These are phyloP conservation scores for Biscogniauxia sp. DNA, from an alignment of 2,329 filamentous ascomycete species.

Conservation along the genomic window DNA sequence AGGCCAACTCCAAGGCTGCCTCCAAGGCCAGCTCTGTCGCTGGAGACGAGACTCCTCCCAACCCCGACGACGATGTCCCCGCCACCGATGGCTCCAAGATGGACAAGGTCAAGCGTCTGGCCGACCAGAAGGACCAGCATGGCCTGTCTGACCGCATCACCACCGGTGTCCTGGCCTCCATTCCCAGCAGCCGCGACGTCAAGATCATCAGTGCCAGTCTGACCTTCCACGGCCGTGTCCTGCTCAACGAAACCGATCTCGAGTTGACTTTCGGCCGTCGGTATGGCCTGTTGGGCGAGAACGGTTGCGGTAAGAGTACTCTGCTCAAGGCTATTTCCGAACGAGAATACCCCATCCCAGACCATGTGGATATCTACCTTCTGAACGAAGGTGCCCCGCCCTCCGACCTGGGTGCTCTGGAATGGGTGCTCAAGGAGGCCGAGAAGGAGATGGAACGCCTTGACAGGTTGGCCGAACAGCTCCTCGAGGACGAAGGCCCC, in stretches of 20 bases:
- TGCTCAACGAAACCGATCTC: slow-evolving; percentile 89
- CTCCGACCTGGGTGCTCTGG: slow-evolving; percentile 83
- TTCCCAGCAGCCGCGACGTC: slow-evolving; percentile 83
- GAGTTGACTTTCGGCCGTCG: slow-evolving; percentile 90
- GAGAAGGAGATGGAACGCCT: slow-evolving; percentile 89
- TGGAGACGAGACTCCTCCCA: slow-evolving; percentile 62
- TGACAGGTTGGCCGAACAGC: slow-evolving; percentile 83
- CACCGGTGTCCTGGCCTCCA: slow-evolving; percentile 89
- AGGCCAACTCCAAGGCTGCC: slow-evolving; percentile 63
- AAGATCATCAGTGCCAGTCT: slow-evolving; percentile 93
- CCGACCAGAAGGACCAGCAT: slow-evolving; percentile 91
- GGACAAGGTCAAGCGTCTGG: slow-evolving; percentile 81
- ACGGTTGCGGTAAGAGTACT: slow-evolving; percentile 99
- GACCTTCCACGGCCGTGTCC: slow-evolving; percentile 96
- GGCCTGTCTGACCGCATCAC: slow-evolving; percentile 97
- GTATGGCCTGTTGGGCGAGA: slow-evolving; percentile 95
- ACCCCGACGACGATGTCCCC: slow-evolving; percentile 68
- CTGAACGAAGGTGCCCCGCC: slow-evolving; percentile 95
- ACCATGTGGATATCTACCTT: slow-evolving; percentile 97
- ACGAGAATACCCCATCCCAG: slow-evolving; percentile 92
- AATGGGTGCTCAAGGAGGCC: slow-evolving; percentile 96
- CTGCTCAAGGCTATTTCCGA: slow-evolving; percentile 90
- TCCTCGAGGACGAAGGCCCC: slow-evolving; percentile 88
- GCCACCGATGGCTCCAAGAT: slow-evolving; percentile 71
- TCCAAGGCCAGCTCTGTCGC: slow-evolving; percentile 66